phyloP scores from a whole-genome alignment of 108 stramenopile genomes.

The Cyclostephanos tholiformis region DNA sequence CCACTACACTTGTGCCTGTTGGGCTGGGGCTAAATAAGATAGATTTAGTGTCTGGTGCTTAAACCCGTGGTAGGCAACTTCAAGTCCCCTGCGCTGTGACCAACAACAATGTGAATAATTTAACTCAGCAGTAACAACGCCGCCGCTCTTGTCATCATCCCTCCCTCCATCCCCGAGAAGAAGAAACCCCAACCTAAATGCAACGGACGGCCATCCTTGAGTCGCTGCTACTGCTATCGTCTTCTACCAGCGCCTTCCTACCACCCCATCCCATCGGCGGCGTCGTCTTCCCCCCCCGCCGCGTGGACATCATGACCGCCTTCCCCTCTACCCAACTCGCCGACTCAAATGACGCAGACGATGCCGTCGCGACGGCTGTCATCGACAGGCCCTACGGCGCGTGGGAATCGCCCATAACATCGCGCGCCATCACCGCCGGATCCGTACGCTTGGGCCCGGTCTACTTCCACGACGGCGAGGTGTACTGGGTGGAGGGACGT shows the following conservation, averaged over 20 bases:
- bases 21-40: no score
- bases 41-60: no score
- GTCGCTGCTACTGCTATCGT: not conserved
- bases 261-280: not conserved
- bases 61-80: no score
- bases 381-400: slow-evolving; percentile 63
- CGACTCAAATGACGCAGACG: not conserved
- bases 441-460: slow-evolving; percentile 53
- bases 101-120: no score
- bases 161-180: no score
- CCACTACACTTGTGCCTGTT: no score
- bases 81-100: no score
- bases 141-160: no score
- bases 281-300: no score
- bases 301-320: no score
- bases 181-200: not conserved
- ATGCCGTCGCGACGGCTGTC: not conserved
- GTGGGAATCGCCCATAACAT: slow-evolving; percentile 70
- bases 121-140: no score
- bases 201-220: not conserved
- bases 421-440: slow-evolving; percentile 62
- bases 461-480: slow-evolving; percentile 16
- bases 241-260: not conserved
- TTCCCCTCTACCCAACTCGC: not conserved
- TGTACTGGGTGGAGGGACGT: slow-evolving; percentile 68